Base-by-base conservation (phyloP, 345 rosid genomes). In the Moringa oleifera region DNA sequence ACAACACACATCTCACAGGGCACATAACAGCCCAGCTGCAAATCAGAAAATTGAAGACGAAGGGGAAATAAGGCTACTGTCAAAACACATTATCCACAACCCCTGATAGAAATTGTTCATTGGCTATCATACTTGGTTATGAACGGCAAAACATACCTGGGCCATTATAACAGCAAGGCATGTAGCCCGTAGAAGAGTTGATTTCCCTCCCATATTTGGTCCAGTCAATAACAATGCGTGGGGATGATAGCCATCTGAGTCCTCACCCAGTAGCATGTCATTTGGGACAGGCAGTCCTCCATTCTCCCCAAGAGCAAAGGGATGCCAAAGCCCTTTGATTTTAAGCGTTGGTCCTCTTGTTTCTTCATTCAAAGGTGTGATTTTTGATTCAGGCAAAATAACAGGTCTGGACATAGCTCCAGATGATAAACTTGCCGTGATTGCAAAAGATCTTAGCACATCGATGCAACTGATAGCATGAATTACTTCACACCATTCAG, bases 171-270 rank as follows among this genome's bases (percentile, higher is more conserved):
- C 91, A 46, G 98, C 85, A 46, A 90, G 81, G 75, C 96, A 93
- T 20, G 97, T 81, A 51, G 96, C 88, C 9, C 98, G 96, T 59
- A 93, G 75, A 71, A 93, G 96, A 51, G 98, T 90, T 65, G 97
- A 90, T 79, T 93, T 93, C 49, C 98, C 98, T 55, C 98, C 97
- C 98, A 93, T 93, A 70, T 93, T 93, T 20, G 98, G 98, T 72
- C 97, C 98, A 20, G 97, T 93, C 74, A 93, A 76, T 59, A 90
- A 70, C 74, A 93, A 74, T 6, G 87, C 75, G 66, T 73, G 73
- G 58, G 91, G 86, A 73, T 74, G 65, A 73, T 33, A 54, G 69
- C 78, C 77, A 67, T 75, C 71, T 54, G 61, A 25, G 75, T 71
- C 80, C 73, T 80, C 83, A 36, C 98, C 96, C 19, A 93, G 96